Evolutionary conservation across 2,329 filamentous ascomycete genomes (phyloP).

Genomic region (Cladophialophora immunda): DNA sequence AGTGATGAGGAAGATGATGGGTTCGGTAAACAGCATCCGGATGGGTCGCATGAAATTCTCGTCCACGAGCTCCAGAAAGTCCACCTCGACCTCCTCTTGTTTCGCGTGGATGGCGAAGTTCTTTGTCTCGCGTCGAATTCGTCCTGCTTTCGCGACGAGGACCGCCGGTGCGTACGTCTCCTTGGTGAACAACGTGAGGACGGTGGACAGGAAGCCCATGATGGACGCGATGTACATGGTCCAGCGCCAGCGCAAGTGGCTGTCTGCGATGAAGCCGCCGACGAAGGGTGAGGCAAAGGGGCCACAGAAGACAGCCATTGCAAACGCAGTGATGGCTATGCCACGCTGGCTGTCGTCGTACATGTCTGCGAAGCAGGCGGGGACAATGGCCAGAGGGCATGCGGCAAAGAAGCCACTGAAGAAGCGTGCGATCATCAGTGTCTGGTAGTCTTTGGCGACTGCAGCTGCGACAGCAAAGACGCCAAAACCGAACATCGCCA

Average conservation of each 20-base stretch:
- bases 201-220: slow-evolving; percentile 60
- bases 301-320: slow-evolving; percentile 61
- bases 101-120: slow-evolving; percentile 71
- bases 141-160: slow-evolving; percentile 64
- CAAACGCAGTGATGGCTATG: slow-evolving; percentile 59
- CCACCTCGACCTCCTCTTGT: slow-evolving; percentile 63
- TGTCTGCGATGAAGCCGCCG: slow-evolving; percentile 61
- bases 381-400: slow-evolving; percentile 63
- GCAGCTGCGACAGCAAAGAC: slow-evolving; percentile 62
- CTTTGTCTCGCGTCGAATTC: slow-evolving; percentile 62
- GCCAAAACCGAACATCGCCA: slow-evolving; percentile 60
- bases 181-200: slow-evolving; percentile 63
- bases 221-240: slow-evolving; percentile 63
- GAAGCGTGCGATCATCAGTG: slow-evolving; percentile 62
- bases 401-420: slow-evolving; percentile 64
- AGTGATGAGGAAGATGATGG: slow-evolving; percentile 53
- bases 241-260: slow-evolving; percentile 63
- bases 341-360: slow-evolving; percentile 59
- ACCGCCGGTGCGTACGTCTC: slow-evolving; percentile 68
- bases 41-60: slow-evolving; percentile 62
- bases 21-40: slow-evolving; percentile 53
- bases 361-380: slow-evolving; percentile 66
- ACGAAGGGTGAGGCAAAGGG: slow-evolving; percentile 63
- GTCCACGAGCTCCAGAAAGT: slow-evolving; percentile 58
- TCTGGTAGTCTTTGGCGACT: slow-evolving; percentile 61